phyloP scores from a whole-genome alignment of 805 yeast species.

The Dipodascus geniculatus region DNA sequence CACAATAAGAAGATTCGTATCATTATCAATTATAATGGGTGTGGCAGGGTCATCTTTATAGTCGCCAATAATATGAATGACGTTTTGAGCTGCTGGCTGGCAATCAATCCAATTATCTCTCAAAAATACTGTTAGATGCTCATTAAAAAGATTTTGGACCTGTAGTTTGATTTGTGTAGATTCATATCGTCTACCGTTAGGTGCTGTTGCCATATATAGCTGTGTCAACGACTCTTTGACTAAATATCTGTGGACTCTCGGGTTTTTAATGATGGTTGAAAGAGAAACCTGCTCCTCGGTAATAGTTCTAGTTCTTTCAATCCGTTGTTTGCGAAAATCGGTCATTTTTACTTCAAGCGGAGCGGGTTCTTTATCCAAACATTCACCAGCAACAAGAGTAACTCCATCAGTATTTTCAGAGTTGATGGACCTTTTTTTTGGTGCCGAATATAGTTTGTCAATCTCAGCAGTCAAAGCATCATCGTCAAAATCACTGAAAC shows the following conservation, averaged over 20 bases:
- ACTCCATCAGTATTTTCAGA: not conserved
- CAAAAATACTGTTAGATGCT: conserved; percentile 6
- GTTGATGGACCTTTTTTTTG: not conserved
- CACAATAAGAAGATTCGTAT: conserved; percentile 56
- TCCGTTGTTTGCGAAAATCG: conserved; percentile 4
- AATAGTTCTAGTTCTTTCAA: conserved; percentile 3
- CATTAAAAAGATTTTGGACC: not conserved
- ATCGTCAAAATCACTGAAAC: conserved; percentile 4
- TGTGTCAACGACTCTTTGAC: conserved; percentile 3
- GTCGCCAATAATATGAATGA: conserved; percentile 23
- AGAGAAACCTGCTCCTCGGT: conserved; percentile 3
- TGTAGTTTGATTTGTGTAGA: not conserved
- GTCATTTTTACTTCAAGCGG: not conserved
- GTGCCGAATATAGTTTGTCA: not conserved
- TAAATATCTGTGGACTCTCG: conserved; percentile 11
- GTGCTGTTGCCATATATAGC: not conserved
- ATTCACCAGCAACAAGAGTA: conserved; percentile 1
- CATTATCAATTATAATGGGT: conserved; percentile 38
- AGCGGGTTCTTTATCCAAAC: not conserved
- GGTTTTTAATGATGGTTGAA: conserved; percentile 7
- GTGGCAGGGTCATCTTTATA: conserved; percentile 8
- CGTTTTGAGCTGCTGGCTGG: conserved; percentile 19
- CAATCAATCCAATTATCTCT: conserved; percentile 21
- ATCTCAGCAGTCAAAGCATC: conserved; percentile 2
- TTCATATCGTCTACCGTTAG: not conserved